Evolutionary conservation across 2,329 filamentous ascomycete species (phyloP).

Genomic region (Diaporthe amygdali): DNA sequence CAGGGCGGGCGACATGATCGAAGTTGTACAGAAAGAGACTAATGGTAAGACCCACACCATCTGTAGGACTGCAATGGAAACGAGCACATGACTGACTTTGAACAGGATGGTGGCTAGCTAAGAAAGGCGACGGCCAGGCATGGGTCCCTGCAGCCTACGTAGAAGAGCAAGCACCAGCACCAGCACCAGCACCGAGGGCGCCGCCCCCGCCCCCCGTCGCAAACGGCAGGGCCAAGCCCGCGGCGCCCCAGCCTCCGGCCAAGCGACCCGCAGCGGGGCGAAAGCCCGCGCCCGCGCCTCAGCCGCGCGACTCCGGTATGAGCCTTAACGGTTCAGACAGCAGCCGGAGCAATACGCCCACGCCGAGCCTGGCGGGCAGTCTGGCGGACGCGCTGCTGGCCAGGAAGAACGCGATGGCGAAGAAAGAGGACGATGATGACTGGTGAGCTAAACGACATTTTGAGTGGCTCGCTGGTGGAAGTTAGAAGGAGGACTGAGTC

Average conservation of each 20-base stretch:
- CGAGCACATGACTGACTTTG: slow-evolving; percentile 31
- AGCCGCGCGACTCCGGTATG: slow-evolving; percentile 75
- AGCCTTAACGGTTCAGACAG: slow-evolving; percentile 63
- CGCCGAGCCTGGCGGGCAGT: slow-evolving; percentile 73
- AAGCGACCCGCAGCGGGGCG: slow-evolving; percentile 77
- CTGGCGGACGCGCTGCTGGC: slow-evolving; percentile 80
- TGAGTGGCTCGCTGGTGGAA: slow-evolving; percentile 1
- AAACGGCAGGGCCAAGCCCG: slow-evolving; percentile 64
- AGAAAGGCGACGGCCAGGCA: slow-evolving; percentile 74
- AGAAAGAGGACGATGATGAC: slow-evolving; percentile 73
- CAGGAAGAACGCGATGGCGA: slow-evolving; percentile 77
- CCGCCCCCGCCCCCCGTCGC: slow-evolving; percentile 66
- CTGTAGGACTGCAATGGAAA: too few relatives aligned
- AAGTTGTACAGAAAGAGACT: slow-evolving; percentile 91
- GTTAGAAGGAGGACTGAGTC: neutral
- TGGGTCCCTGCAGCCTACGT: slow-evolving; percentile 97
- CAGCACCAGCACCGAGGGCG: slow-evolving; percentile 62
- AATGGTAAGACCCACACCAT: slow-evolving; percentile 74
- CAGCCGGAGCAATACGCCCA: slow-evolving; percentile 75
- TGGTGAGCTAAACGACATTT: slow-evolving; percentile 53
- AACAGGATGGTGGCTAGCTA: slow-evolving; percentile 94
- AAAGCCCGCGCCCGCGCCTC: slow-evolving; percentile 69
- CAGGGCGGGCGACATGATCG: slow-evolving; percentile 78
- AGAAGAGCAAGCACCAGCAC: slow-evolving; percentile 75
- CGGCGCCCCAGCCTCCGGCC: slow-evolving; percentile 77